phyloP scores from a whole-genome alignment of 768 basidiomycete genomes.

The Mycena venus region DNA sequence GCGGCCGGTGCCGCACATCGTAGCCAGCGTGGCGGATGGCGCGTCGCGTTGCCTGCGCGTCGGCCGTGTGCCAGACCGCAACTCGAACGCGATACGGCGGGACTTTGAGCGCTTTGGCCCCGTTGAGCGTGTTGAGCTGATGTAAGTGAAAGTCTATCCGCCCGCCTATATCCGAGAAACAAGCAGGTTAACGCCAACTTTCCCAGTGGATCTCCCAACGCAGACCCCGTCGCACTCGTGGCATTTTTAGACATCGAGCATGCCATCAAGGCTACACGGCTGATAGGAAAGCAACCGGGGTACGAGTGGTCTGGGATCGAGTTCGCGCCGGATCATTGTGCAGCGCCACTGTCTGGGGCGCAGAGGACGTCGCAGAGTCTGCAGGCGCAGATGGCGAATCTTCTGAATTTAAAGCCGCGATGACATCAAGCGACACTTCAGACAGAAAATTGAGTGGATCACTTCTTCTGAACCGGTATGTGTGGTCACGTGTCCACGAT shows the following conservation, averaged over 20 bases:
- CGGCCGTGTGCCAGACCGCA: neutral
- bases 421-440: too few relatives aligned
- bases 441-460: too few relatives aligned
- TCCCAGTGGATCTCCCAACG: neutral
- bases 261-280: neutral
- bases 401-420: neutral
- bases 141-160: neutral
- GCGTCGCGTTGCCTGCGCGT: conserved; percentile 13
- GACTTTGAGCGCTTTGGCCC: conserved; percentile 8
- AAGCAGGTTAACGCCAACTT: neutral
- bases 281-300: neutral
- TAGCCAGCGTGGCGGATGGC: neutral
- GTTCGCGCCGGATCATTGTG: conserved; percentile 13
- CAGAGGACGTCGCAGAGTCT: neutral
- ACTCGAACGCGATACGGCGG: neutral
- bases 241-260: conserved; percentile 3
- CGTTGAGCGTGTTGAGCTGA: conserved; percentile 5
- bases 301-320: neutral
- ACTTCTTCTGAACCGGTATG: too few relatives aligned
- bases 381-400: neutral
- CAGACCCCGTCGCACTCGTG: neutral
- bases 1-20: neutral
- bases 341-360: neutral
- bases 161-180: neutral
- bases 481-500: too few relatives aligned